Conservation (phyloP, 192 early-diverging fungal species). For the Mortierella claussenii region DNA sequence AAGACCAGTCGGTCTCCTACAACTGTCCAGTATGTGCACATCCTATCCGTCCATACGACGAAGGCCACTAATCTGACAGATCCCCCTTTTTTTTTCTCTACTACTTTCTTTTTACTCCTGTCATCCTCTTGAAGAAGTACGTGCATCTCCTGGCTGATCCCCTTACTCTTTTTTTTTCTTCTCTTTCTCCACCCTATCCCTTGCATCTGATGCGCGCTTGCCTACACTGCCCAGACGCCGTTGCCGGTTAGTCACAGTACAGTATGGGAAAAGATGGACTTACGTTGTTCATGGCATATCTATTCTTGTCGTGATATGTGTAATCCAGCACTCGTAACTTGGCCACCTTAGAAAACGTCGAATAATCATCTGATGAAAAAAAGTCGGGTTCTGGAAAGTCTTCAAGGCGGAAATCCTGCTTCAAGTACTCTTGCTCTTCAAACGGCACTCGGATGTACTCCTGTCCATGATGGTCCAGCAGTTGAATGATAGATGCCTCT, state of each 20-base stretch:
- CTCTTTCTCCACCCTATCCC: background rate
- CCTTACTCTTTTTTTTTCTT: conserved; percentile 8
- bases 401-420: conserved; percentile 67
- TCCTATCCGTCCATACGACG: no score
- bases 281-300: conserved; percentile 78
- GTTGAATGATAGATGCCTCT: conserved; percentile 62
- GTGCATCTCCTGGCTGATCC: background rate
- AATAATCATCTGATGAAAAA: conserved; percentile 69
- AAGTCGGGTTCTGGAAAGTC: conserved; percentile 72
- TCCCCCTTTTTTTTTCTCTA: no score
- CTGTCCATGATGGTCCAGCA: conserved; percentile 61
- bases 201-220: background rate
- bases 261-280: conserved; percentile 11
- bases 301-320: conserved; percentile 72
- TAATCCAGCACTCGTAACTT: conserved; percentile 68
- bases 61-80: no score
- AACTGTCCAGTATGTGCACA: no score
- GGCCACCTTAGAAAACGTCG: conserved; percentile 64
- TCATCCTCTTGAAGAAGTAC: no score
- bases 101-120: no score
- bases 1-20: no score
- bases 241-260: no score
- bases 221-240: no score
- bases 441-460: conserved; percentile 69
- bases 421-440: conserved; percentile 61